Evolutionary conservation across 208 protist genomes (phyloP).

Genomic region (Trypanosoma mega): DNA sequence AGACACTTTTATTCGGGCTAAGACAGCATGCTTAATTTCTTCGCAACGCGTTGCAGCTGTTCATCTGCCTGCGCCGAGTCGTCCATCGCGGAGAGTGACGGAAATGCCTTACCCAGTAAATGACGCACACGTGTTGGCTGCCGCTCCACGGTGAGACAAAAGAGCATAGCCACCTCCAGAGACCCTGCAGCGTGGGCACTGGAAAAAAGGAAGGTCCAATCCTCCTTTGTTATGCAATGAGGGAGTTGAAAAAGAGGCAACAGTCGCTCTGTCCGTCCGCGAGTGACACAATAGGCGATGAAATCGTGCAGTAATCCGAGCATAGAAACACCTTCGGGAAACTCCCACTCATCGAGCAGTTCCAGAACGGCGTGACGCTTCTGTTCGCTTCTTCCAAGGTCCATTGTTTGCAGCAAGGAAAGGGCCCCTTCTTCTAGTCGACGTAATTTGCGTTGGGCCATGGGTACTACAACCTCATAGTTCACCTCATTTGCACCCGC

Average conservation of each 20-base stretch:
- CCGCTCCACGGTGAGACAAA: slow-evolving; percentile 15
- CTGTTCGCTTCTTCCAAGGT: not conserved
- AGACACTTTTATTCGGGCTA: too few species aligned
- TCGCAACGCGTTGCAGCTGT: slow-evolving; percentile 6
- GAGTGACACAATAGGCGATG: not conserved
- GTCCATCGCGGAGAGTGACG: not conserved
- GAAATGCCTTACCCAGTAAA: slow-evolving; percentile 5
- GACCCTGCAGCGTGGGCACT: not conserved
- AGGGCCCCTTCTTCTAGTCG: slow-evolving; percentile 7
- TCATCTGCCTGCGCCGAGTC: slow-evolving; percentile 1
- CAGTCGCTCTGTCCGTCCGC: not conserved
- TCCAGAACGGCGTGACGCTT: not conserved
- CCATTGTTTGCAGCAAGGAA: not conserved
- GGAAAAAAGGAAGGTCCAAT: slow-evolving; percentile 12
- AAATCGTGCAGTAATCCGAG: not conserved
- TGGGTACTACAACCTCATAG: not conserved
- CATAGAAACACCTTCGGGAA: slow-evolving; percentile 5
- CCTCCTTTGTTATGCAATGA: not conserved
- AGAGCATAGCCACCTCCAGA: slow-evolving; percentile 13
- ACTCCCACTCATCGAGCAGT: slow-evolving; percentile 2
- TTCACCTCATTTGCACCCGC: not conserved
- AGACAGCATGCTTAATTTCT: slow-evolving; percentile 4
- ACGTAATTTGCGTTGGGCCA: not conserved
- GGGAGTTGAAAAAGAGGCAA: slow-evolving; percentile 18
- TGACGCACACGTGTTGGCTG: not conserved